Evolutionary conservation across 148 eudicot species (phyloP), one percentile per base, ranked within the genome.

Genomic region (Talinum fruticosum): DNA sequence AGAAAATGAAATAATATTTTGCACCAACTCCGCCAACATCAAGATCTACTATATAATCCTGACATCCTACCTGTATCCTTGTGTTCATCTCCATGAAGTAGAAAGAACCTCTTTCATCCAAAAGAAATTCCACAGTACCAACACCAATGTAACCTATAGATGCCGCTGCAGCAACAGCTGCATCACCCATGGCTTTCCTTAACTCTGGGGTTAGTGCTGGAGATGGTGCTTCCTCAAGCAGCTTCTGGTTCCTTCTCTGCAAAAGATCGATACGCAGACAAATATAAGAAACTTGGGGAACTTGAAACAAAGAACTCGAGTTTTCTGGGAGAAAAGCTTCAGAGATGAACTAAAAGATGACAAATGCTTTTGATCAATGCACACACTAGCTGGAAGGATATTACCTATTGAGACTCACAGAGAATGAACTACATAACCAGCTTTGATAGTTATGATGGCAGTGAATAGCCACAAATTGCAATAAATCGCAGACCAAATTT

Each of bases 81-180:
- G 97, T 96, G 79, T 93, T 96, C 99, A 96, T 96, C 85, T 96
- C 97, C 99, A 96, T 96, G 83, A 96, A 96, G 85, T 91, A 96
- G 78, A 96, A 96, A 18, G 90, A 86, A 35, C 99, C 97, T 86
- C 97, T 90, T 86, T 96, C 99, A 87, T 96, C 99, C 85, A 96
- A 79, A 83, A 96, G 91, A 84, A 96, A 93, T 86, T 96, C 99
- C 37, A 96, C 85, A 16, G 97, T 93, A 79, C 99, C 97, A 75
- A 96, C 99, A 86, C 99, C 97, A 66, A 96, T 85, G 83, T 91
- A 96, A 61, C 97, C 97, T 77, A 96, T 93, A 62, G 99, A 96
- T 30, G 94, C 97, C 73, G 99, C 99, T 62, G 99, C 99, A 72
- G 99, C 90, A 81, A 91, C 97, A 70, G 99, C 99, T 83, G 99